Conservation (phyloP, 2,329 filamentous ascomycete genomes). For the Fusarium sp. region DNA sequence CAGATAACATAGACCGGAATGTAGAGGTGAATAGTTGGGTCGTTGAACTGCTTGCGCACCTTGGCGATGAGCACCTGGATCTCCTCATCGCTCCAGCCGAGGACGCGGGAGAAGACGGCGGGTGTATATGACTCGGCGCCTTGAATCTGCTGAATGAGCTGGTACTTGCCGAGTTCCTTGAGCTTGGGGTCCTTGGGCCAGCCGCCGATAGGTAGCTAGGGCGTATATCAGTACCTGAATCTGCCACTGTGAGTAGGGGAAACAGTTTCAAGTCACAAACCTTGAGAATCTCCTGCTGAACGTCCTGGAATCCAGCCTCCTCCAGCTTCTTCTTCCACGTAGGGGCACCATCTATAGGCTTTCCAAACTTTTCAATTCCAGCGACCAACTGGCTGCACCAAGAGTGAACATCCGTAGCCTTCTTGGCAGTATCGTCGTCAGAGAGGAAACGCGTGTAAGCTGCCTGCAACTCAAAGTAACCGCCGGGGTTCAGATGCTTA, state of each 20-base stretch:
- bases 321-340: slow-evolving; percentile 8
- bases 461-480: slow-evolving; percentile 12
- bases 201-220: slow-evolving; percentile 6
- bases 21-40: slow-evolving; percentile 26
- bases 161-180: slow-evolving; percentile 18
- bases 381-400: neutral
- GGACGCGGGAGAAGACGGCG: slow-evolving; percentile 8
- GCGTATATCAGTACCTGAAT: neutral
- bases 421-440: slow-evolving; percentile 11
- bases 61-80: slow-evolving; percentile 29
- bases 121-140: slow-evolving; percentile 23
- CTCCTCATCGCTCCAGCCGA: slow-evolving; percentile 26
- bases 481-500: neutral
- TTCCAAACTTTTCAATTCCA: slow-evolving; percentile 6
- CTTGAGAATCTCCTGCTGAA: slow-evolving; percentile 14
- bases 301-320: slow-evolving; percentile 9
- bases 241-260: neutral
- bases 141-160: slow-evolving; percentile 11
- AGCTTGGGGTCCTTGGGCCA: slow-evolving; percentile 21
- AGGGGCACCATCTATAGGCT: slow-evolving; percentile 7
- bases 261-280: neutral
- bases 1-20: slow-evolving; percentile 11
- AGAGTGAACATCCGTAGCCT: slow-evolving; percentile 5
- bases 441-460: neutral
- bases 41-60: slow-evolving; percentile 25